These are phyloP conservation scores for Kodamaea neixiangensis DNA, from an alignment of 805 yeast species.

Conservation along the genomic window DNA sequence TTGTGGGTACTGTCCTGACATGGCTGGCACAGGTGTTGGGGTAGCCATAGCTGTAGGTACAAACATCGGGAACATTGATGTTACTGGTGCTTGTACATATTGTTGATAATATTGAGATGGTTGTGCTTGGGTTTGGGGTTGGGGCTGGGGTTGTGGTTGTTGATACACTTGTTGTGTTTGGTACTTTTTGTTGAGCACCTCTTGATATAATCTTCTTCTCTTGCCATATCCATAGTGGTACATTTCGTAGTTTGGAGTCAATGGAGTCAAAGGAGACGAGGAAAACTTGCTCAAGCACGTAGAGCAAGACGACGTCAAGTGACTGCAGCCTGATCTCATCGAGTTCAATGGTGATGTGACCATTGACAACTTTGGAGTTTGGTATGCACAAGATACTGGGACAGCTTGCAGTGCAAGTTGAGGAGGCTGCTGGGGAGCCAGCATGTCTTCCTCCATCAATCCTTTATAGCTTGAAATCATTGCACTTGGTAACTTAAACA, in stretches of 20 bases:
- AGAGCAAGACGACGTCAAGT: conserved; percentile 1
- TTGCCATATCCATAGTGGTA: conserved; percentile 10
- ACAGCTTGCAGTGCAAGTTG: background rate
- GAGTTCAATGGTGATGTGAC: background rate
- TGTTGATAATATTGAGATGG: background rate
- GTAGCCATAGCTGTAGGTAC: background rate
- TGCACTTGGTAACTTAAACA: conserved; percentile 12
- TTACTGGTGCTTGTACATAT: background rate
- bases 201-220: conserved; percentile 11
- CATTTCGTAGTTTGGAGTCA: conserved; percentile 19
- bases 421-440: background rate
- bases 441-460: conserved; percentile 10
- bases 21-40: conserved; percentile 8
- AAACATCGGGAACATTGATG: background rate
- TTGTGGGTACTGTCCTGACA: background rate
- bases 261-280: conserved; percentile 24
- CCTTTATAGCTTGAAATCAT: conserved; percentile 13
- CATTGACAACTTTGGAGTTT: conserved; percentile 1
- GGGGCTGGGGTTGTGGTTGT: conserved; percentile 3
- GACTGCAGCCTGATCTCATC: background rate
- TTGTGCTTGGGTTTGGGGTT: background rate
- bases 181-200: conserved; percentile 2
- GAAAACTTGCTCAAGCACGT: background rate
- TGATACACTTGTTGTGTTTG: background rate
- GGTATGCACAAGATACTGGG: background rate